Evolutionary conservation across 352 stramenopile species (phyloP).

Genomic region (Globisporangium perplexum): DNA sequence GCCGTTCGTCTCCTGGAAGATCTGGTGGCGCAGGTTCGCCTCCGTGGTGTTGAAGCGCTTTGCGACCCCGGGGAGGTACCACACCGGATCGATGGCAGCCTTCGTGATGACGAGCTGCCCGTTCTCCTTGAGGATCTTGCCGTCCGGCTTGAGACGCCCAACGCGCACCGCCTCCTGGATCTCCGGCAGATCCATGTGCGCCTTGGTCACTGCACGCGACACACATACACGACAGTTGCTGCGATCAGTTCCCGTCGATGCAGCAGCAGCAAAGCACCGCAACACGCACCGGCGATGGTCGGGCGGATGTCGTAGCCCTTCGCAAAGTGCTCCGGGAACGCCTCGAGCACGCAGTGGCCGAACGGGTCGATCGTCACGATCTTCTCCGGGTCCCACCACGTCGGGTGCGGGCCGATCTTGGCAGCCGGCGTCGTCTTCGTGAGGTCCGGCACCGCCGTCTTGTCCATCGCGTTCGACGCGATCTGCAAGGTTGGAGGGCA

Average conservation of each 20-base stretch:
- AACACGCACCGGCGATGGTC: constrained; percentile 91
- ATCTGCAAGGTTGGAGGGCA: constrained; percentile 23
- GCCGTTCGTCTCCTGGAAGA: constrained; percentile 99
- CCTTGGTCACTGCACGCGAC: constrained; percentile 72
- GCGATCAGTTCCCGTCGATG: too few relatives aligned
- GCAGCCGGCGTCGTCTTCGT: constrained; percentile 94
- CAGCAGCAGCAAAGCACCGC: too few relatives aligned
- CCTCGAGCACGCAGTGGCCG: constrained; percentile 73
- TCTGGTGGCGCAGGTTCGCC: constrained; percentile 92
- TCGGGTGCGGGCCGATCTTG: constrained; percentile 95
- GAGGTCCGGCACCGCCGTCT: constrained; percentile 67
- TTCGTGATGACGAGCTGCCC: constrained; percentile 94
- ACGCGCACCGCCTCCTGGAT: constrained; percentile 94
- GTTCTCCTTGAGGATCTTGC: constrained; percentile 92
- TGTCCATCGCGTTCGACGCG: constrained; percentile 68
- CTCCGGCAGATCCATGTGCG: constrained; percentile 99
- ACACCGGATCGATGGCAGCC: constrained; percentile 98
- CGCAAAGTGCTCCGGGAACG: constrained; percentile 92
- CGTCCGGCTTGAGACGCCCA: constrained; percentile 93
- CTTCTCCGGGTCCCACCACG: constrained; percentile 96
- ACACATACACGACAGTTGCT: not conserved
- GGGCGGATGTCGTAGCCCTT: constrained; percentile 98
- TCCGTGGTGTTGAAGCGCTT: constrained; percentile 98
- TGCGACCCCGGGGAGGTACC: constrained; percentile 98
- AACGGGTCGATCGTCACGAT: constrained; percentile 81